Evolutionary conservation across 192 early-diverging fungal genomes (phyloP), one percentile per base, ranked within the genome.

Genomic region (Piromyces finnis): DNA sequence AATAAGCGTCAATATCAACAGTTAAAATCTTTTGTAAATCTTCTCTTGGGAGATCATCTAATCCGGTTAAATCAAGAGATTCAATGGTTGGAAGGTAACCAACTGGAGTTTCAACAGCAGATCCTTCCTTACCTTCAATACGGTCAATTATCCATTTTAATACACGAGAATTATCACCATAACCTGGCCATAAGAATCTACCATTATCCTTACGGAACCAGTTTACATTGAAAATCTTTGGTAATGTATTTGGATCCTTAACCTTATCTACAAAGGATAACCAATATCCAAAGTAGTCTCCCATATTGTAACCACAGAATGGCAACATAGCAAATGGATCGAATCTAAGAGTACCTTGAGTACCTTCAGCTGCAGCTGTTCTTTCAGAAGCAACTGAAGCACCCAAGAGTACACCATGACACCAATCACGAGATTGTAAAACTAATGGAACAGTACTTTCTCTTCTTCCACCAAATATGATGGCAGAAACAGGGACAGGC

Each of bases 281-380:
- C 30, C 30, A 32, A 32, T 32, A 32, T 32, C 30, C 30, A 32
- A 32, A 32, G 30, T 32, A 32, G 9, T 32, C 30, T 78, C 81
- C 81, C 81, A 82, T 82, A 80, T 82, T 82, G 37, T 82, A 82
- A 28, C 81, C 81, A 41, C 81, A 82, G 81, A 82, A 82, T 41
- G 81, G 81, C n/a, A 82, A 80, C 81, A 82, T 82, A 30, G 29
- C 30, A 9, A 32, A 32, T 32, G 30, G 30, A 32, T 32, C 30
- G 9, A 32, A 32, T 6, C 30, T 3, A 32, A 32, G 30, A 6
- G 30, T 32, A 6, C 30, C 30, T 32, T 32, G 30, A 6, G 3
- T 32, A 32, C 79, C 81, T 30, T 81, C 81, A 79, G 81, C 81
- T 14, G 81, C 81, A 2, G 81, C 81, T n/a, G 81, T 82, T 27